Conservation (phyloP, 2,329 filamentous ascomycete genomes). For the Hypomyces perniciosus region DNA sequence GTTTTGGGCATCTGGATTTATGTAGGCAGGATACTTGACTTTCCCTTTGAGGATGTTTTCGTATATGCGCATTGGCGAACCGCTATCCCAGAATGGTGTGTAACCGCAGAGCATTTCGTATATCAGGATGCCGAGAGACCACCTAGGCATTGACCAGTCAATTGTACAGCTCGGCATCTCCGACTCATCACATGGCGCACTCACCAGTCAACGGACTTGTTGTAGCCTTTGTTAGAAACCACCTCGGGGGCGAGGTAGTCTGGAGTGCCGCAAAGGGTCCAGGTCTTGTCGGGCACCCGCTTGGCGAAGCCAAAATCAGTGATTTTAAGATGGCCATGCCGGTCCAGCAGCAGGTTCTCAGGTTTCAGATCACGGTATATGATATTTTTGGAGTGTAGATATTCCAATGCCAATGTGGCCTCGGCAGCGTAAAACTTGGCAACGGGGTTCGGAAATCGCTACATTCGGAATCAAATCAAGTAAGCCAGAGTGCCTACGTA, state of each 20-base stretch:
- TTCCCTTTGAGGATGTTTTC: constrained; percentile 96
- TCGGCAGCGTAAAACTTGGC: constrained; percentile 99
- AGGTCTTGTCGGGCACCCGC: constrained; percentile 96
- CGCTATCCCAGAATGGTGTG: constrained; percentile 97
- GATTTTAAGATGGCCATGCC: constrained; percentile 92
- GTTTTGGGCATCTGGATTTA: constrained; percentile 90
- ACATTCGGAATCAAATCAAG: neutral
- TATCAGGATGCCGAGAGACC: constrained; percentile 96
- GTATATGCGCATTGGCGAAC: constrained; percentile 98
- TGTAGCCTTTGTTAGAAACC: constrained; percentile 98
- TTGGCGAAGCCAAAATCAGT: constrained; percentile 99
- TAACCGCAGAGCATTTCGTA: constrained; percentile 99
- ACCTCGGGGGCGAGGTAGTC: constrained; percentile 97
- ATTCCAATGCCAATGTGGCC: constrained; percentile 91
- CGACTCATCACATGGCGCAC: constrained; percentile 27
- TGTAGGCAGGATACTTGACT: constrained; percentile 94
- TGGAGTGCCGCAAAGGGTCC: constrained; percentile 95
- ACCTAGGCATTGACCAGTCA: constrained; percentile 53
- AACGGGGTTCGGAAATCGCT: constrained; percentile 98
- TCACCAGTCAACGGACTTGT: constrained; percentile 98
- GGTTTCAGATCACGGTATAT: constrained; percentile 98
- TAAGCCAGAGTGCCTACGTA: neutral
- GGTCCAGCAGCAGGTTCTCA: constrained; percentile 85
- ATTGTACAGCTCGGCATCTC: constrained; percentile 5
- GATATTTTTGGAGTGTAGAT: constrained; percentile 89